A percentile compares a stretch with the other conserved stretches of the same genome.
Conservation (phyloP, 192 early-diverging fungal genomes). For the Umbelopsis ramanniana region DNA sequence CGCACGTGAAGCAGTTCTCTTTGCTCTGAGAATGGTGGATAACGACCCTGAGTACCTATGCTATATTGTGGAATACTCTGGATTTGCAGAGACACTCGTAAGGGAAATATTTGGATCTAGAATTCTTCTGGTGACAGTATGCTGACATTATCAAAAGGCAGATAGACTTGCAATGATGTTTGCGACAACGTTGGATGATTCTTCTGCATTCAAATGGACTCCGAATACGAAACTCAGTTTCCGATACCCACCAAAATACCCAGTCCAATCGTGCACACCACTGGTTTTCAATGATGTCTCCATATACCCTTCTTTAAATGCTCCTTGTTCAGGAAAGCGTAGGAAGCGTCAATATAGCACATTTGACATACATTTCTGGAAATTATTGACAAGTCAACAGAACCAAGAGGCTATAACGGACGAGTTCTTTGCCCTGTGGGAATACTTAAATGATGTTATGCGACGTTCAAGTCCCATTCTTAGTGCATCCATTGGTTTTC, state of each 20-base stretch:
- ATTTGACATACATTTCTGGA: constrained; percentile 37
- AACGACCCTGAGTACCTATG: constrained; percentile 43
- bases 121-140: not conserved
- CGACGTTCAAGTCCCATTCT: constrained; percentile 36
- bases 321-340: constrained; percentile 10
- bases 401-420: constrained; percentile 25
- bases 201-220: constrained; percentile 32
- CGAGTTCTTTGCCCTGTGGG: constrained; percentile 46
- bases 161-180: constrained; percentile 38
- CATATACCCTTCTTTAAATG: constrained; percentile 10
- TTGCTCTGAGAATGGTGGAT: constrained; percentile 41
- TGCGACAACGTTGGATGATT: constrained; percentile 32
- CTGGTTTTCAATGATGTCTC: not conserved
- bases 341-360: constrained; percentile 34
- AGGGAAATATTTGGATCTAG: not conserved
- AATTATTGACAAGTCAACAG: constrained; percentile 17
- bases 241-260: not conserved
- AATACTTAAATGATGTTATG: constrained; percentile 41
- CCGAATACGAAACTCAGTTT: constrained; percentile 22
- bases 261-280: not conserved
- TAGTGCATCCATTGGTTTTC: constrained; percentile 35
- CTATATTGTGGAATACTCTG: constrained; percentile 47
- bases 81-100: constrained; percentile 44
- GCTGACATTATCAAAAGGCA: constrained; percentile 19
- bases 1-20: constrained; percentile 42